Percentiles rank a stretch among this genome's conserved stretches.
Evolutionary conservation across 345 rosid genomes (phyloP).

Genomic region (Linum tenue): DNA sequence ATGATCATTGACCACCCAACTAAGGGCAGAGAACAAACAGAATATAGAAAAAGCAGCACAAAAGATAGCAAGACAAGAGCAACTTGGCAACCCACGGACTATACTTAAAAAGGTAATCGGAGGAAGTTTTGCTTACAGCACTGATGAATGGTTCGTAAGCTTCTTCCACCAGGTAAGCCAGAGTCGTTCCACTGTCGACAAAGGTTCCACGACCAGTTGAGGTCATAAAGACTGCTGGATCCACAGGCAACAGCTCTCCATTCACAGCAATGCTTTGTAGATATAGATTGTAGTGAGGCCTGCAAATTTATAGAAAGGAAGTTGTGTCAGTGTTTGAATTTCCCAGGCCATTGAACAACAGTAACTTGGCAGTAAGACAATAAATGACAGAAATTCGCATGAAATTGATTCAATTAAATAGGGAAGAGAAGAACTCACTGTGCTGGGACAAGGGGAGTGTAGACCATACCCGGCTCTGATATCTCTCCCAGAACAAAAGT

Average conservation of each 20-base stretch:
- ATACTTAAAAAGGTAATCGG: background rate
- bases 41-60: no score
- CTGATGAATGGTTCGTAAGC: constrained; percentile 1
- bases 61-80: no score
- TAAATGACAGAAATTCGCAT: no score
- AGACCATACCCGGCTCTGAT: constrained; percentile 24
- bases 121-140: background rate
- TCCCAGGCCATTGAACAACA: no score
- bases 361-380: no score
- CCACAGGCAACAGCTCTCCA: background rate
- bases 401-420: background rate
- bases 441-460: constrained; percentile 26
- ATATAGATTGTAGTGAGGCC: background rate
- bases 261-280: constrained; percentile 8
- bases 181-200: constrained; percentile 1
- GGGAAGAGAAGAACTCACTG: constrained; percentile 14
- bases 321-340: background rate
- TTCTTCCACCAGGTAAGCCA: constrained; percentile 7
- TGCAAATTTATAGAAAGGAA: background rate
- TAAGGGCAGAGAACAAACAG: no score
- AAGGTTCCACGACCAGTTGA: background rate
- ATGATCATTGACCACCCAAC: no score
- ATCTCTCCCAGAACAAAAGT: constrained; percentile 30
- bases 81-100: no score
- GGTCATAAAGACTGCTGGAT: background rate